Evolutionary conservation across 73 alveolate species (phyloP).

Genomic region (Blepharisma japonicum): DNA sequence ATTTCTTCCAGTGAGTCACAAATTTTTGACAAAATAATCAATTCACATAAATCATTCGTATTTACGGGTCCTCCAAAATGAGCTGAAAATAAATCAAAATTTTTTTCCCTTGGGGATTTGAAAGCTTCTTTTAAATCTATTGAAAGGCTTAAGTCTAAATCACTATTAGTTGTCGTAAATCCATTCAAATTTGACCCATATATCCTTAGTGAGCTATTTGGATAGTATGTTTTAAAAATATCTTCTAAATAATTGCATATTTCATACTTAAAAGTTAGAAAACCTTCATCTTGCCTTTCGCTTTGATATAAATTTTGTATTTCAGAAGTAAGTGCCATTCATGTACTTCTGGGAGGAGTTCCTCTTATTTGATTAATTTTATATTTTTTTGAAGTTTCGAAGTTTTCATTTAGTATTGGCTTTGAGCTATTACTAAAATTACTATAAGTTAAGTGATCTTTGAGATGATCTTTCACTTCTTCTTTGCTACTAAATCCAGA

Average conservation of each 20-base stretch:
- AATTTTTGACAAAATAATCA: not conserved
- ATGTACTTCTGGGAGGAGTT: not conserved
- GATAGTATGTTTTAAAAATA: not conserved
- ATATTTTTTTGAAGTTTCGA: not conserved
- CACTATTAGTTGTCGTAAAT: not conserved
- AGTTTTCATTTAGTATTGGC: not conserved
- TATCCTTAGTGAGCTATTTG: not conserved
- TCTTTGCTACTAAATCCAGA: not conserved
- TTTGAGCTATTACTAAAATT: not conserved
- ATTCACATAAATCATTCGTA: not conserved
- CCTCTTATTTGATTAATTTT: not conserved
- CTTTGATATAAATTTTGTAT: not conserved
- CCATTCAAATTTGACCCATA: slow-evolving; percentile 19
- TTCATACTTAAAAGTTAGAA: not conserved
- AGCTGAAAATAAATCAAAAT: not conserved
- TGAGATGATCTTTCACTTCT: not conserved
- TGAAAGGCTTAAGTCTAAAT: not conserved
- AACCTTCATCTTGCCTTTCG: not conserved
- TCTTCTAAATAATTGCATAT: not conserved
- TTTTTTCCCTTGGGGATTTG: not conserved
- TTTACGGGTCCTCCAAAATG: not conserved
- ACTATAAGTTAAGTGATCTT: not conserved
- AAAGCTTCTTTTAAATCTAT: not conserved
- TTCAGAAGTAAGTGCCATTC: not conserved
- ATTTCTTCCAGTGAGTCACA: not conserved